phyloP scores from a whole-genome alignment of 2,329 filamentous ascomycete genomes.

The Cladophialophora chaetospira region DNA sequence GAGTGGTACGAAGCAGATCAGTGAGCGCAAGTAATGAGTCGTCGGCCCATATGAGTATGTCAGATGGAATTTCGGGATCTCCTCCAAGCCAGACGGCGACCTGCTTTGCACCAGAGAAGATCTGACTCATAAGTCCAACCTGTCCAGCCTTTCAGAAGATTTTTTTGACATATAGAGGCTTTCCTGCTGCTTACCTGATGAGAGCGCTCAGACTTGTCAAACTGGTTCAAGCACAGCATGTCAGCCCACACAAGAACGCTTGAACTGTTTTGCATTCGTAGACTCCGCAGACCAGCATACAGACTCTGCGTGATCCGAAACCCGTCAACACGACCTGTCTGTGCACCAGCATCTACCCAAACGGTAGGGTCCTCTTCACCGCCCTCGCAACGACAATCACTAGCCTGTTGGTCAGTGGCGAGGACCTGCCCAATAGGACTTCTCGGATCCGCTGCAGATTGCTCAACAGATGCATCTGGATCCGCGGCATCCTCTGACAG shows the following conservation, averaged over 20 bases:
- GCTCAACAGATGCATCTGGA: too few species aligned
- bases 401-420: too few species aligned
- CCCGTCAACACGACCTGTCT: too few species aligned
- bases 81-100: neutral
- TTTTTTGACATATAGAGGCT: too few species aligned
- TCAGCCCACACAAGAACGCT: neutral
- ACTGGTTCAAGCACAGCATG: neutral
- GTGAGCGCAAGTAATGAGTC: neutral
- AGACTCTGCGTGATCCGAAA: neutral
- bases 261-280: neutral
- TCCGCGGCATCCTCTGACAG: too few species aligned
- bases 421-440: too few species aligned
- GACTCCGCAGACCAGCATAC: neutral
- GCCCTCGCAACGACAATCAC: too few species aligned
- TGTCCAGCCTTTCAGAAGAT: too few species aligned
- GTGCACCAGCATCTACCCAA: too few species aligned
- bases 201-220: neutral
- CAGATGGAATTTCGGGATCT: neutral
- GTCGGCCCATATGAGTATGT: neutral
- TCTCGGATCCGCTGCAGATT: too few species aligned
- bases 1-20: neutral
- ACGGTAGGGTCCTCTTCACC: neutral
- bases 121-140: neutral
- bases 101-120: neutral
- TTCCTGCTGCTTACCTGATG: neutral